phyloP scores from a whole-genome alignment of 2,329 filamentous ascomycete genomes.

The Thielaviopsis cerberus region DNA sequence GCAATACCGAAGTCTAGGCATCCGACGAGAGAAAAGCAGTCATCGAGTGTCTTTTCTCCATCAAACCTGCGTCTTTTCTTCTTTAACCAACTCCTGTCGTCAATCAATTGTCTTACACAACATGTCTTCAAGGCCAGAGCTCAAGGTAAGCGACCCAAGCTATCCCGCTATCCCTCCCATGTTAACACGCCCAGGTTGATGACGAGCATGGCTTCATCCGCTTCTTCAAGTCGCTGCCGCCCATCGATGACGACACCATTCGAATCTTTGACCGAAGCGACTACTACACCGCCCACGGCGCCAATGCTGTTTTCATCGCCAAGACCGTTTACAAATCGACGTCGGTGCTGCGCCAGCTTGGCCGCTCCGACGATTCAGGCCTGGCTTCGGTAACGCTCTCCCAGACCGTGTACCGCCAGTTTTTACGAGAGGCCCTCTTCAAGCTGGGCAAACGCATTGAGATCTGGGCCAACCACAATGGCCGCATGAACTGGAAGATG shows the following conservation, averaged over 20 bases:
- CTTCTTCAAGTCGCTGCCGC: conserved; percentile 75
- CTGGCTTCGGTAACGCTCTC: conserved; percentile 91
- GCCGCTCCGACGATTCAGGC: conserved; percentile 63
- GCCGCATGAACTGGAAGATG: conserved; percentile 81
- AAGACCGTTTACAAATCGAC: conserved; percentile 90
- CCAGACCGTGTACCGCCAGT: conserved; percentile 83
- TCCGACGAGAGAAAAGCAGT: neutral
- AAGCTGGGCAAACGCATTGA: conserved; percentile 79
- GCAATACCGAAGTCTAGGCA: neutral
- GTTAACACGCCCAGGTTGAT: conserved; percentile 50
- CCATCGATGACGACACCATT: conserved; percentile 53
- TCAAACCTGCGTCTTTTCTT: too few species aligned
- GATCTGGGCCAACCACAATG: conserved; percentile 60
- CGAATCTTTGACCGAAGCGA: conserved; percentile 88
- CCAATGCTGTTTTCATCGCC: conserved; percentile 70
- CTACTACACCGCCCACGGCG: conserved; percentile 85
- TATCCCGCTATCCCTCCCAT: too few species aligned
- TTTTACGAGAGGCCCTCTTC: conserved; percentile 84
- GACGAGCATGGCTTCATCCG: conserved; percentile 94
- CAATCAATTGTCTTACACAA: conserved; percentile 14
- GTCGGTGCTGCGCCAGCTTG: conserved; percentile 79
- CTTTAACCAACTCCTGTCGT: neutral
- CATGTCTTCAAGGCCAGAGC: conserved; percentile 55
- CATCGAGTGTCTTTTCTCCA: neutral
- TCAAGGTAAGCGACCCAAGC: conserved; percentile 34